phyloP scores from a whole-genome alignment of 2,329 filamentous ascomycete genomes.

The Exophiala oligosperma region DNA sequence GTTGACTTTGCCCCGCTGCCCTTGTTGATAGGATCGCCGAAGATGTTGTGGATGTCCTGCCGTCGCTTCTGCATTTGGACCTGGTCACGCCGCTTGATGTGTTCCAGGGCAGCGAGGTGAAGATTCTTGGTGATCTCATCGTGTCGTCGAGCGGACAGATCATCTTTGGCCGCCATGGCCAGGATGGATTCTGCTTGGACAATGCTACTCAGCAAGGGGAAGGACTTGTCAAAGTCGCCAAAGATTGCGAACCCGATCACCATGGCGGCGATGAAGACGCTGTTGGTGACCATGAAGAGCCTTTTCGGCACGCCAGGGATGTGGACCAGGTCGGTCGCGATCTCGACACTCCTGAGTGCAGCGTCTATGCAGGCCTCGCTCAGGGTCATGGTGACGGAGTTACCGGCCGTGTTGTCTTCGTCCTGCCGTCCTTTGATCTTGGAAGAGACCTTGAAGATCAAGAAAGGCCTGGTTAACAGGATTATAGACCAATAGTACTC shows the following conservation, averaged over 20 bases:
- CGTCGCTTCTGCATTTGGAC: conserved; percentile 42
- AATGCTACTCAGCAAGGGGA: conserved; percentile 30
- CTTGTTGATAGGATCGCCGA: conserved; percentile 34
- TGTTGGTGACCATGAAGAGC: conserved; percentile 29
- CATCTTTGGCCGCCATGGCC: conserved; percentile 27
- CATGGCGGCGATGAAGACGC: conserved; percentile 28
- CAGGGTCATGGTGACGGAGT: conserved; percentile 28
- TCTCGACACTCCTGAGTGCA: conserved; percentile 36
- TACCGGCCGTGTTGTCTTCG: conserved; percentile 18
- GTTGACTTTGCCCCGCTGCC: conserved; percentile 7
- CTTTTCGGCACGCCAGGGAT: conserved; percentile 27
- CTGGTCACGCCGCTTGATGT: conserved; percentile 38
- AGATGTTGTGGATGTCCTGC: conserved; percentile 44
- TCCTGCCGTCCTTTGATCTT: conserved; percentile 25
- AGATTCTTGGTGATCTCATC: conserved; percentile 41
- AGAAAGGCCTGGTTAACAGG: conserved; percentile 53
- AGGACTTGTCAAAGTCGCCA: conserved; percentile 30
- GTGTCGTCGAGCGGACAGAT: conserved; percentile 26
- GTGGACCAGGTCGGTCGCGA: conserved; percentile 29
- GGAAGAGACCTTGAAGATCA: conserved; percentile 51
- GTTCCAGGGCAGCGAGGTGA: conserved; percentile 39
- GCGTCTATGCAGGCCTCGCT: conserved; percentile 47
- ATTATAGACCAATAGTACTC: conserved; percentile 58
- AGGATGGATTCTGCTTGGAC: conserved; percentile 28
- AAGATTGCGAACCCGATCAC: conserved; percentile 32